Base-by-base conservation (phyloP, 139 green algal species). In the Nannochloris sp. region DNA sequence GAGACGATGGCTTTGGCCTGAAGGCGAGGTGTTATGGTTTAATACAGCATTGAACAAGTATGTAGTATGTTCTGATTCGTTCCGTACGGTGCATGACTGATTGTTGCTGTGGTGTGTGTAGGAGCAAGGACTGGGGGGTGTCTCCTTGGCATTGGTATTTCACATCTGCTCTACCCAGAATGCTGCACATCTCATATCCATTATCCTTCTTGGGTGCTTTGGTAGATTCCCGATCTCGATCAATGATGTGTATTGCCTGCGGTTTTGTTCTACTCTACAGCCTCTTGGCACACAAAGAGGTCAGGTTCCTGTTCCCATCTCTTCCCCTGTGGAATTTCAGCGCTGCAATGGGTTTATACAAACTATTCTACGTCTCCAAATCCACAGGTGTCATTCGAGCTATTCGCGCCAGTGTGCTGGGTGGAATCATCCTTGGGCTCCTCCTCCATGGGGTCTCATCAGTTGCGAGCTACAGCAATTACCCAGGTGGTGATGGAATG, bases 11-110 rank as follows among this genome's bases (percentile, higher is more conserved):
- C 36, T 94, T 25, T 95, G 87, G 87, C 87, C 87, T 12, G 88
- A 95, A 70, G 77, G 81, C 3, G 74, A 82, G 56, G 88, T 95
- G 17, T 71, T 95, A 2, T 86, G 72, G 57, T 95, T 95, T 81
- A 95, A 95, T 73, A 90, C 84, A 3, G 73, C 72, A 49, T 53
- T 80, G 2, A 85, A 89, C 64, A 84, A 75, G 46, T 70, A 5
- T 4, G n/a, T 20, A 25, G 3, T 49, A 17, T 3, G 17, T 56
- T 23, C n/a, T 12, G 2, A 23, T 23, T 10, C 17, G 53, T 37
- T 4, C 10, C 13, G 23, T 17, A 2, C 14, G 14, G 10, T 50
- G 4, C 8, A 60, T 62, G n/a, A 20, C 43, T 51, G 56, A 20
- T 8, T 20, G n/a, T 14, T 40, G 33, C 11, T 8, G 20, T 23